Evolutionary conservation across 371 early-diverging fungal species (phyloP).

Genomic region (Mycotypha africana): DNA sequence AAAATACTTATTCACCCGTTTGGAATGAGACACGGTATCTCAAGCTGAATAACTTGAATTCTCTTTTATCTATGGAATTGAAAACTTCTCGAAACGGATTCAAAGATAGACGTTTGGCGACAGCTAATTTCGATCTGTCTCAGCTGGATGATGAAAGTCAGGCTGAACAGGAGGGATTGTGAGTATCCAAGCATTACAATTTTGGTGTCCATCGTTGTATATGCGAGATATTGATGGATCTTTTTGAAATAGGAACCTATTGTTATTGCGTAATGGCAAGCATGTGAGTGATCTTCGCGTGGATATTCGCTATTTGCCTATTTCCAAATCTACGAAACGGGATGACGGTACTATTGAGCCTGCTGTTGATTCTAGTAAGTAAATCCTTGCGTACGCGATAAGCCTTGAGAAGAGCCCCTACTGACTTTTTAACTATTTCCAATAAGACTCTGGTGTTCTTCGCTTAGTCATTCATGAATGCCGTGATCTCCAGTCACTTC

Average conservation of each 20-base stretch:
- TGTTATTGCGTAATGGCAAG: constrained; percentile 45
- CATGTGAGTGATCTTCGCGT: constrained; percentile 47
- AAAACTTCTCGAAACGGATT: constrained; percentile 21
- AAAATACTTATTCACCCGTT: constrained; percentile 53
- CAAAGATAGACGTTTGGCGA: constrained; percentile 37
- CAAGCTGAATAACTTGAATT: constrained; percentile 51
- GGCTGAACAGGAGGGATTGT: constrained; percentile 37
- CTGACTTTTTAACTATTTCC: neutral
- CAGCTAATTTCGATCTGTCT: constrained; percentile 49
- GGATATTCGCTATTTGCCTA: constrained; percentile 57
- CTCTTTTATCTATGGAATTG: constrained; percentile 42
- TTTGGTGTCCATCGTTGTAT: too few species aligned
- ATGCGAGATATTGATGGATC: neutral
- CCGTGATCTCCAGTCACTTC: constrained; percentile 26
- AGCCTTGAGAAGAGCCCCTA: neutral
- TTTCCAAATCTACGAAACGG: constrained; percentile 45
- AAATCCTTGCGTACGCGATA: too few species aligned
- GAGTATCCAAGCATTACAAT: too few species aligned
- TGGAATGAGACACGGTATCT: constrained; percentile 60
- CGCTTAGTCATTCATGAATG: constrained; percentile 48
- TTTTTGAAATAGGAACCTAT: constrained; percentile 17
- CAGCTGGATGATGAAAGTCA: constrained; percentile 45
- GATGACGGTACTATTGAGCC: constrained; percentile 43
- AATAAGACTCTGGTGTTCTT: constrained; percentile 45
- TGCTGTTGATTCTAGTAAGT: constrained; percentile 54